Percentiles rank a stretch among this genome's conserved stretches.
Evolutionary conservation across 2,329 filamentous ascomycete genomes (phyloP).

Genomic region (Anisogramma anomala): DNA sequence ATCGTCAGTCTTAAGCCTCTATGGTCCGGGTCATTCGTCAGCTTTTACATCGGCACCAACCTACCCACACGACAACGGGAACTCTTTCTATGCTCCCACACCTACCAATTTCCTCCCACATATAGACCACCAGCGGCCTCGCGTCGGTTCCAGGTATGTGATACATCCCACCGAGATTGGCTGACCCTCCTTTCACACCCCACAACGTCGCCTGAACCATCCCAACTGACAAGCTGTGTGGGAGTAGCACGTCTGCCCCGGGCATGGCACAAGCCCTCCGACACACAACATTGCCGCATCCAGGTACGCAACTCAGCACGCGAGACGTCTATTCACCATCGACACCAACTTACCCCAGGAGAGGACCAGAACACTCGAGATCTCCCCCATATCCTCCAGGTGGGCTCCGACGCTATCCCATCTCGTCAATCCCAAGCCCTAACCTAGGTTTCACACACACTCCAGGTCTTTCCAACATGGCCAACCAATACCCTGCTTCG

Average conservation of each 20-base stretch:
- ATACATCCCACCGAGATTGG: conserved; percentile 16
- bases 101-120: conserved; percentile 33
- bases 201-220: conserved; percentile 4
- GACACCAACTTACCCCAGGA: conserved; percentile 37
- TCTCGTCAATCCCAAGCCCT: conserved; percentile 41
- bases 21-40: conserved; percentile 32
- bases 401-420: conserved; percentile 37
- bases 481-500: conserved; percentile 28
- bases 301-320: conserved; percentile 35
- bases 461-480: conserved; percentile 33
- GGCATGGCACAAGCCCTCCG: conserved; percentile 49
- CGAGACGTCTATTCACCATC: conserved; percentile 43
- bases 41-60: conserved; percentile 33
- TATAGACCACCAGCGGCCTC: conserved; percentile 42
- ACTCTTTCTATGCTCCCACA: conserved; percentile 36
- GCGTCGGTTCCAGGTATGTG: conserved; percentile 45
- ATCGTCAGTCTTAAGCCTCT: conserved; percentile 36
- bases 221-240: conserved; percentile 25
- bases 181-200: conserved; percentile 7
- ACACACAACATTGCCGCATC: conserved; percentile 40
- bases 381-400: conserved; percentile 37
- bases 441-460: conserved; percentile 29
- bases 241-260: conserved; percentile 38
- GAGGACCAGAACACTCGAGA: conserved; percentile 37
- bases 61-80: conserved; percentile 38